Evolutionary conservation across 768 basidiomycete genomes (phyloP), one percentile per base, ranked within the genome.

Genomic region (Cubamyces lactineus): DNA sequence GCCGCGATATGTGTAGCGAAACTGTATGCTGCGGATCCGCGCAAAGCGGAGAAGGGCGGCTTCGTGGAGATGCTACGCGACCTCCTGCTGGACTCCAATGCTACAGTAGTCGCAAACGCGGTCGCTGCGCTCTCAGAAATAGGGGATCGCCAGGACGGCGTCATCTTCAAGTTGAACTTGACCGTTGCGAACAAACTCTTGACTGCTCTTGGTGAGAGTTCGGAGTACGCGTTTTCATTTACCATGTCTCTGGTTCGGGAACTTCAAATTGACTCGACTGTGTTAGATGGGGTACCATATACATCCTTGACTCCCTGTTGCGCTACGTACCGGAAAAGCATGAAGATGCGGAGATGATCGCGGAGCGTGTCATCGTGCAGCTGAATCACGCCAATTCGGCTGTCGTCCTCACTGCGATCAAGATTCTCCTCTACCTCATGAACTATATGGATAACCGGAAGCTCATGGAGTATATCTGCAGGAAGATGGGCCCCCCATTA

Each of bases 361-460:
- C 92, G n/a, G 97, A 99, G 73, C 89, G 96, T 34, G 91, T 99
- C 65, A 86, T 95, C 48, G 84, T 94, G 49, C 91, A 98, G 67
- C 79, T 99, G 26, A 94, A 97, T 71, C 96, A 98, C 72, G 94
- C 95, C n/a, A 99, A 99, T 74, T 96, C 94, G 26, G 97, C 97
- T 2, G 97, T 99, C n/a, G 95, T 98, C 12, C 80, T 99, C 56
- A 98, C 96, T n/a, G 91, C 95, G 15, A 92, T 98, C 82, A 98
- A 99, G 77, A 88, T 92, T 57, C 81, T 98, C 24, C 79, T 98
- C 19, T 98, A 96, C 71, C 79, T 98, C 62, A 98, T 99, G 96
- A 99, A 98, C 75, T 98, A 99, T 76, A 98, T 98, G 92, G 91
- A 93, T 64, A 89, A 92, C 72, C 85, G 91, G 60, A 84, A 81